Evolutionary conservation across 441 rosid genomes (phyloP).

Genomic region (Rhodomyrtus psidioides): DNA sequence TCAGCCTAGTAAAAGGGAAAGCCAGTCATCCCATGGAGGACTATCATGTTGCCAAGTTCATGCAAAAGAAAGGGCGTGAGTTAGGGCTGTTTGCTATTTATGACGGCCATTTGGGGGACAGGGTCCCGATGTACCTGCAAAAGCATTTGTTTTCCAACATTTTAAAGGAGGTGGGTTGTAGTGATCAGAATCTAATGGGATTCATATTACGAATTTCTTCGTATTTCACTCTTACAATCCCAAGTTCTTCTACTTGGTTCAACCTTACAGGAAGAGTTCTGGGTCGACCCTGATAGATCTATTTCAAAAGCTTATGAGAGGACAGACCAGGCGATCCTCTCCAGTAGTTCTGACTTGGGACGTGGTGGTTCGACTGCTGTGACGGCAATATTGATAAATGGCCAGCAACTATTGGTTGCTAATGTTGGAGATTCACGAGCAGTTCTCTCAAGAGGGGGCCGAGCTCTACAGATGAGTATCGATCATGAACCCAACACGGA

Average conservation of each 20-base stretch:
- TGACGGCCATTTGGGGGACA: constrained; percentile 88
- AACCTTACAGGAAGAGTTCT: constrained; percentile 56
- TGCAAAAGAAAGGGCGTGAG: constrained; percentile 47
- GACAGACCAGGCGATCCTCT: constrained; percentile 80
- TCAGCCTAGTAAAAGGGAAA: constrained; percentile 79
- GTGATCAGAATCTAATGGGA: not conserved
- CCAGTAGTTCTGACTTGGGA: constrained; percentile 61
- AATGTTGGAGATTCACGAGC: constrained; percentile 91
- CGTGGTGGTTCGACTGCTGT: constrained; percentile 94
- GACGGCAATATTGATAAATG: constrained; percentile 67
- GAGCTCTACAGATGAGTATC: constrained; percentile 49
- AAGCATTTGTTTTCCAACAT: constrained; percentile 79
- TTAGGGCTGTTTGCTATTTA: constrained; percentile 85
- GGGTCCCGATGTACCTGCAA: constrained; percentile 72
- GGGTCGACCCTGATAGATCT: constrained; percentile 61
- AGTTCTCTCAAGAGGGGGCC: constrained; percentile 63
- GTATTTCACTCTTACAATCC: not conserved
- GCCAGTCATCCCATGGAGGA: constrained; percentile 98
- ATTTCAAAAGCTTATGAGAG: constrained; percentile 71
- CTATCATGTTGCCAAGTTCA: constrained; percentile 78
- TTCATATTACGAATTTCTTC: not conserved
- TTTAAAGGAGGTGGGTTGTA: constrained; percentile 56
- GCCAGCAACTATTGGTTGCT: constrained; percentile 63
- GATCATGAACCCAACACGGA: constrained; percentile 92
- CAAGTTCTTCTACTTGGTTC: constrained; percentile 8